phyloP scores from a whole-genome alignment of 371 early-diverging fungal species.

The Rhizopus arrhizus region DNA sequence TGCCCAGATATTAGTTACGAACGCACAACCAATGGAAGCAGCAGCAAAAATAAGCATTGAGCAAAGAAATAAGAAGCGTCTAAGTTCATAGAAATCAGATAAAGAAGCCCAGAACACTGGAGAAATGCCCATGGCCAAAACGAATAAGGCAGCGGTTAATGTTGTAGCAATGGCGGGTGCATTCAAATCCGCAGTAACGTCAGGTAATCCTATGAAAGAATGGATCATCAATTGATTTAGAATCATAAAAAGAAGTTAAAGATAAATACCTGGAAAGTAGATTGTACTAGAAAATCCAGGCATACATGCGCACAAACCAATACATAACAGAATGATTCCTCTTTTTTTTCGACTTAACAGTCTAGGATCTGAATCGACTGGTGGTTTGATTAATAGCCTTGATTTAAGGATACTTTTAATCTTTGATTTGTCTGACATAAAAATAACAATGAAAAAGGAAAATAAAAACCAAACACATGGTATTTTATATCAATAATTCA shows the following conservation, averaged over 20 bases:
- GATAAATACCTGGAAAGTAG: constrained; percentile 30
- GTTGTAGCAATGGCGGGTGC: constrained; percentile 54
- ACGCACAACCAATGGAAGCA: constrained; percentile 71
- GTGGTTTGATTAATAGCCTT: constrained; percentile 12
- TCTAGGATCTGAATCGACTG: constrained; percentile 24
- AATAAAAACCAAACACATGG: background rate
- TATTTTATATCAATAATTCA: constrained; percentile 4
- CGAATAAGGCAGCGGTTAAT: constrained; percentile 58
- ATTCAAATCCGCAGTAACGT: constrained; percentile 49
- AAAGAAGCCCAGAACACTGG: constrained; percentile 69
- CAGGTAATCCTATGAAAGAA: constrained; percentile 39
- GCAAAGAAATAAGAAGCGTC: constrained; percentile 60
- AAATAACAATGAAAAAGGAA: constrained; percentile 5
- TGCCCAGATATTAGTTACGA: constrained; percentile 58
- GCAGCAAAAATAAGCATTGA: constrained; percentile 62
- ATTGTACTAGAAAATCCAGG: constrained; percentile 34
- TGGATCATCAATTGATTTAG: background rate
- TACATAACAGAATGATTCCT: constrained; percentile 6
- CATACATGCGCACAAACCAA: constrained; percentile 18
- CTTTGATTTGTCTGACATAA: constrained; percentile 1
- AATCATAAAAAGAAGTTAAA: constrained; percentile 3
- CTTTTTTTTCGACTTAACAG: constrained; percentile 8
- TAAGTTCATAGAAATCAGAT: constrained; percentile 61
- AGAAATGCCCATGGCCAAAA: constrained; percentile 60
- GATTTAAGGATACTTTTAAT: background rate